phyloP scores from a whole-genome alignment of 1,139 yeast genomes.

The Lodderomyces orthopsilosis region DNA sequence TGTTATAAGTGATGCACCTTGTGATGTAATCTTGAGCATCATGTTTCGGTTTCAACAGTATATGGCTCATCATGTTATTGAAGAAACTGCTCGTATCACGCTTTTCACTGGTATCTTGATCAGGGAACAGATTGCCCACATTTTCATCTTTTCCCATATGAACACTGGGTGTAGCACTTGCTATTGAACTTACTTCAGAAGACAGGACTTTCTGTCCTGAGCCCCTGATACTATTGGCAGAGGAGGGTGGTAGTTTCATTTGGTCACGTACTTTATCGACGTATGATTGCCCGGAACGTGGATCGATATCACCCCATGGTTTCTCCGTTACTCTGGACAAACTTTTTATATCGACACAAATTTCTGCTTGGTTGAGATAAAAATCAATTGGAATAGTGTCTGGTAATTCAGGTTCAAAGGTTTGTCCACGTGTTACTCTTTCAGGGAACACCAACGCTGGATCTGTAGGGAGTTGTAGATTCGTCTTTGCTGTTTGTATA shows the following conservation, averaged over 20 bases:
- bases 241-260: constrained; percentile 29
- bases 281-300: constrained; percentile 32
- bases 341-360: constrained; percentile 43
- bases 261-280: constrained; percentile 43
- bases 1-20: constrained; percentile 41
- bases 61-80: constrained; percentile 26
- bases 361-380: constrained; percentile 45
- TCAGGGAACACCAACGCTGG: constrained; percentile 42
- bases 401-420: constrained; percentile 36
- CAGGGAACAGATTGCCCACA: not conserved
- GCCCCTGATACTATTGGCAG: constrained; percentile 6
- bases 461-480: constrained; percentile 42
- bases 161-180: not conserved
- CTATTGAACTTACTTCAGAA: constrained; percentile 1
- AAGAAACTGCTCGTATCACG: constrained; percentile 14
- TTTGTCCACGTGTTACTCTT: constrained; percentile 24
- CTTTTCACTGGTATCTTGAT: not conserved
- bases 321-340: constrained; percentile 36
- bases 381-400: constrained; percentile 35
- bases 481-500: constrained; percentile 33
- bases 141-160: not conserved
- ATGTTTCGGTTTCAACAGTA: constrained; percentile 31
- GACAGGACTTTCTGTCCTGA: not conserved
- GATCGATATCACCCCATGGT: constrained; percentile 44
- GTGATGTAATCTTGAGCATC: constrained; percentile 45